phyloP scores from a whole-genome alignment of 2,329 filamentous ascomycete species.

The Colletotrichum sp. region DNA sequence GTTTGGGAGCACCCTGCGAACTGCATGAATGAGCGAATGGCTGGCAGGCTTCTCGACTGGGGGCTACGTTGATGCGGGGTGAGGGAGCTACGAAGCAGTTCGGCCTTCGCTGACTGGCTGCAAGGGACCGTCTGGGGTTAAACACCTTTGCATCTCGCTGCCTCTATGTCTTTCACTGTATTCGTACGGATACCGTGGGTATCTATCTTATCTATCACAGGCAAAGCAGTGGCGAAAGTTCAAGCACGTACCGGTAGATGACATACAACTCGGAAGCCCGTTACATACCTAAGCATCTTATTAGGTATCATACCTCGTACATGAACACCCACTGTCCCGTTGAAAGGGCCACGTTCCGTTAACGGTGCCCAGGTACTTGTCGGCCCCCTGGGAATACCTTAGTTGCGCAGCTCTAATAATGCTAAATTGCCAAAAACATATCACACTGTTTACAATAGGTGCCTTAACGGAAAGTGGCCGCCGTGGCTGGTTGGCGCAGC shows the following conservation, averaged over 20 bases:
- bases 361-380: not conserved
- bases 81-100: not conserved
- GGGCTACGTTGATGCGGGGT: not conserved
- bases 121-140: slow-evolving; percentile 17
- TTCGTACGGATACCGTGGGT: not conserved
- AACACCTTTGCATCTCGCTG: not conserved
- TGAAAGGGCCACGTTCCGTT: not conserved
- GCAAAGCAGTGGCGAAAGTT: not conserved
- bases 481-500: not conserved
- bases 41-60: not conserved
- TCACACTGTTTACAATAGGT: not conserved
- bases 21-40: slow-evolving; percentile 7
- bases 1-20: not conserved
- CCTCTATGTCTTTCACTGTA: not conserved
- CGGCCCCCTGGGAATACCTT: not conserved
- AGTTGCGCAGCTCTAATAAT: not conserved
- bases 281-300: not conserved
- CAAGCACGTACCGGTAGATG: not conserved
- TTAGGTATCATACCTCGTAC: not conserved
- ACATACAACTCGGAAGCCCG: not conserved
- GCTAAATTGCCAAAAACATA: not conserved
- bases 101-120: not conserved
- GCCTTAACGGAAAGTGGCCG: not conserved
- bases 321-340: not conserved
- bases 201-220: not conserved